Evolutionary conservation across 345 rosid genomes (phyloP).

Genomic region (Citrus trifoliata): DNA sequence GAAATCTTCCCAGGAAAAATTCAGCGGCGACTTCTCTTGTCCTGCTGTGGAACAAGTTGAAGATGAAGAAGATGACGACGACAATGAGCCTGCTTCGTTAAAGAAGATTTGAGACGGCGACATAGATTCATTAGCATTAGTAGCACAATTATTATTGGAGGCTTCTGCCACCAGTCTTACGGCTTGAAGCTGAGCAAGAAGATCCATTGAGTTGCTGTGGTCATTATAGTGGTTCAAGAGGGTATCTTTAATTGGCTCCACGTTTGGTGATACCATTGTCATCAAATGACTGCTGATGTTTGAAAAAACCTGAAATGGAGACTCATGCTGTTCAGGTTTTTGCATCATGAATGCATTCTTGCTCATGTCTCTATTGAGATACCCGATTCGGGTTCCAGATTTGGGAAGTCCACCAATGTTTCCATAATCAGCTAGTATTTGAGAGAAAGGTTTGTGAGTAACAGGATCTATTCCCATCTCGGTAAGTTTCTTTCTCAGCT

Average conservation of each 20-base stretch:
- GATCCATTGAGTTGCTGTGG: slow-evolving; percentile 39
- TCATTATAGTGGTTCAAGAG: slow-evolving; percentile 6
- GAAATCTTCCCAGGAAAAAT: slow-evolving; percentile 78
- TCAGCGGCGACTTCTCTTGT: slow-evolving; percentile 31
- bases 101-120: slow-evolving; percentile 9
- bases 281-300: slow-evolving; percentile 17
- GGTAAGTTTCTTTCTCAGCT: slow-evolving; percentile 78
- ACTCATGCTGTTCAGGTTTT: slow-evolving; percentile 22
- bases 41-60: slow-evolving; percentile 59
- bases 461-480: slow-evolving; percentile 95
- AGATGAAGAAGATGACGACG: slow-evolving; percentile 40
- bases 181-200: slow-evolving; percentile 75
- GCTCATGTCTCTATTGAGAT: slow-evolving; percentile 41
- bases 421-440: slow-evolving; percentile 82
- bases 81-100: slow-evolving; percentile 25
- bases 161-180: slow-evolving; percentile 64
- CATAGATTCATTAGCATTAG: slow-evolving; percentile 10
- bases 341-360: slow-evolving; percentile 21
- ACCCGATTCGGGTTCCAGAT: slow-evolving; percentile 41
- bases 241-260: slow-evolving; percentile 25
- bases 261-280: slow-evolving; percentile 13
- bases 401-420: slow-evolving; percentile 60
- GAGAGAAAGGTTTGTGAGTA: slow-evolving; percentile 90
- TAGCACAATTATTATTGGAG: slow-evolving; percentile 22
- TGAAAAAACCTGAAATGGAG: slow-evolving; percentile 11